Conservation (phyloP, 805 yeast species). For the Starmerella scarabaei region DNA sequence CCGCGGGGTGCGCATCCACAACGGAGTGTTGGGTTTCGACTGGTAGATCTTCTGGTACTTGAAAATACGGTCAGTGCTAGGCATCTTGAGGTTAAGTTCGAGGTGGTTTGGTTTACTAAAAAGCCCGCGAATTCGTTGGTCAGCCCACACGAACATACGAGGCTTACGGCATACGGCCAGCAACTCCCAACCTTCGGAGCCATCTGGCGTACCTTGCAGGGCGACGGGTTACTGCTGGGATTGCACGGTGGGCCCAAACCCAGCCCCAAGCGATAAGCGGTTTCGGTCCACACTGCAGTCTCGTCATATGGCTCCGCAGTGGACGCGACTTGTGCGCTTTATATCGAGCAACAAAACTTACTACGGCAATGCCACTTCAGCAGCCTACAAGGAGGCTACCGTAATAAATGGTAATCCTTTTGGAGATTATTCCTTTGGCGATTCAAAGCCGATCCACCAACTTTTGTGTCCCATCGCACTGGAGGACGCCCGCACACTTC, state of each 20-base stretch:
- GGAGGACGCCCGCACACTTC: conserved; percentile 31
- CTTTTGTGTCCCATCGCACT: conserved; percentile 33
- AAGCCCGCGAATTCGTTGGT: conserved; percentile 10
- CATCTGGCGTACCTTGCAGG: too few relatives aligned
- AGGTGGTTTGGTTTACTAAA: too few relatives aligned
- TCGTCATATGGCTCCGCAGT: conserved; percentile 8
- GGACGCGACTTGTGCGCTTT: conserved; percentile 33
- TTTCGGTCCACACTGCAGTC: too few relatives aligned
- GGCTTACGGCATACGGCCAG: too few relatives aligned
- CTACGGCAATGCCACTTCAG: conserved; percentile 39
- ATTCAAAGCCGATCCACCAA: conserved; percentile 25
- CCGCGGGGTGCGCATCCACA: conserved; percentile 42
- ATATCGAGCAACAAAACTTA: conserved; percentile 35
- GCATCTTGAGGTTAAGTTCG: conserved; percentile 6
- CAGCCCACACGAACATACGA: conserved; percentile 3
- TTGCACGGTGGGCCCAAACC: too few relatives aligned
- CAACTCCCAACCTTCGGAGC: too few relatives aligned
- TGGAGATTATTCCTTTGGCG: conserved; percentile 29
- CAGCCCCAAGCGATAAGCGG: too few relatives aligned
- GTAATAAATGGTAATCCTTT: conserved; percentile 39
- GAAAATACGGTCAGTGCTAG: conserved; percentile 17
- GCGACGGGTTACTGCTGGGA: too few relatives aligned
- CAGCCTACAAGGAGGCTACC: conserved; percentile 32
- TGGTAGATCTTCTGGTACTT: conserved; percentile 30
- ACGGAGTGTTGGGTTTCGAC: conserved; percentile 25